These are phyloP conservation scores for Echinochloa phyllopogon DNA, from an alignment of 176 grass and related monocot genomes.

Conservation along the genomic window DNA sequence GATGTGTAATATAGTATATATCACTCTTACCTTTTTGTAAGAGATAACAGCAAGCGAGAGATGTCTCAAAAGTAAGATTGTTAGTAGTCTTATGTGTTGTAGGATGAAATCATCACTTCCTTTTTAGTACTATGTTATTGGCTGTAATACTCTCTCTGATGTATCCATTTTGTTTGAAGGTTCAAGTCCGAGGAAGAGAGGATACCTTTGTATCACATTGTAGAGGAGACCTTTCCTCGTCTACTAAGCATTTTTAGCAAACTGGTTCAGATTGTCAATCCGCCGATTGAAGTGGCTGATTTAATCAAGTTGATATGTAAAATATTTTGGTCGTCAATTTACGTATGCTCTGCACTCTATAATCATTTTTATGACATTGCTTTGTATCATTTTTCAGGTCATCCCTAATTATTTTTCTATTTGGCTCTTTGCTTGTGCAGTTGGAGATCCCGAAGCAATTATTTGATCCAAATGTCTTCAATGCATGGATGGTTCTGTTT, in stretches of 20 bases:
- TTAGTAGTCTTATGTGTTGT: constrained; percentile 15
- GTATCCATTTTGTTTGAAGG: constrained; percentile 55
- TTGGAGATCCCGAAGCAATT: constrained; percentile 92
- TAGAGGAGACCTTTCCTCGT: constrained; percentile 80
- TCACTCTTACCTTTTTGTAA: not conserved
- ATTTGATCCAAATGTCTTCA: constrained; percentile 70
- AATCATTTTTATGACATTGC: constrained; percentile 28
- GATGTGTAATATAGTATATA: constrained; percentile 4
- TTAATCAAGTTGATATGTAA: constrained; percentile 95
- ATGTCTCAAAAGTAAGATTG: not conserved
- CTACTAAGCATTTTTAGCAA: constrained; percentile 80
- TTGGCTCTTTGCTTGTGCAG: constrained; percentile 50
- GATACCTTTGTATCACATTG: constrained; percentile 80
- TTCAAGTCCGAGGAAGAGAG: constrained; percentile 97
- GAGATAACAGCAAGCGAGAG: not conserved
- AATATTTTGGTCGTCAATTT: constrained; percentile 99
- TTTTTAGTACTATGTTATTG: not conserved
- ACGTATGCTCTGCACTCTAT: constrained; percentile 64
- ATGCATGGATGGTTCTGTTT: constrained; percentile 93
- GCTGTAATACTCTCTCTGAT: constrained; percentile 8
- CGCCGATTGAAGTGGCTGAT: constrained; percentile 89
- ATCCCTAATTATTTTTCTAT: constrained; percentile 22
- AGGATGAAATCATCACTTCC: not conserved
- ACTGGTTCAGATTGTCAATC: constrained; percentile 81
- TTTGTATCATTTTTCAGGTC: not conserved